phyloP scores from a whole-genome alignment of 192 early-diverging fungal genomes.

The Coemansia nantahalensis region DNA sequence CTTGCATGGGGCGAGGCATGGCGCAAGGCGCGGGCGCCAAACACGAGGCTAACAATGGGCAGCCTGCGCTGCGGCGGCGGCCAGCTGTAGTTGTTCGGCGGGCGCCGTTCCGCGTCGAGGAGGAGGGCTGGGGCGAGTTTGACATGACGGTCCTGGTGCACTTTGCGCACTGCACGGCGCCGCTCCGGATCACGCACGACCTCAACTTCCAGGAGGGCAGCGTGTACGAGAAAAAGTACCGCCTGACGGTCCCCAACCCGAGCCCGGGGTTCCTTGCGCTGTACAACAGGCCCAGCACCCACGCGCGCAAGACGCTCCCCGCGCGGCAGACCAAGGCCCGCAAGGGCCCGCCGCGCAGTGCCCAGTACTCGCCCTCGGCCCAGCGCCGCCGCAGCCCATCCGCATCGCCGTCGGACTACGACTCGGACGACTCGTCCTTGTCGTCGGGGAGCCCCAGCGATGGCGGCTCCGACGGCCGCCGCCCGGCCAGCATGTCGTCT shows the following conservation, averaged over 20 bases:
- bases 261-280: conserved; percentile 27
- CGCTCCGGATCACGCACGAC: conserved; percentile 39
- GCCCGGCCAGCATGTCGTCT: too few relatives aligned
- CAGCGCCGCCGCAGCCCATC: conserved; percentile 1
- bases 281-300: conserved; percentile 30
- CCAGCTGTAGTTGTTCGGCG: conserved; percentile 25
- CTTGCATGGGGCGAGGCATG: too few relatives aligned
- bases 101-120: conserved; percentile 39
- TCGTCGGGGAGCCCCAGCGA: too few relatives aligned
- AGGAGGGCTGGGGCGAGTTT: conserved; percentile 55
- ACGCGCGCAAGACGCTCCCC: conserved; percentile 43
- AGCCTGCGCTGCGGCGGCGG: not conserved
- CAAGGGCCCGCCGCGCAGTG: conserved; percentile 36
- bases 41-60: too few relatives aligned
- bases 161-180: conserved; percentile 24
- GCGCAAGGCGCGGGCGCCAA: not conserved
- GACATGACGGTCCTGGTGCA: conserved; percentile 43
- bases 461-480: too few relatives aligned
- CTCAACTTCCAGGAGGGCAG: conserved; percentile 49
- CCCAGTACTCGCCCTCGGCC: conserved; percentile 9
- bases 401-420: conserved; percentile 7
- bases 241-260: conserved; percentile 23
- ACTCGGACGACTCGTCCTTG: conserved; percentile 7
- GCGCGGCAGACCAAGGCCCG: conserved; percentile 37
- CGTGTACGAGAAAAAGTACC: conserved; percentile 23